Base-by-base conservation (phyloP, 345 rosid genomes). In the Capsella bursapastoris region DNA sequence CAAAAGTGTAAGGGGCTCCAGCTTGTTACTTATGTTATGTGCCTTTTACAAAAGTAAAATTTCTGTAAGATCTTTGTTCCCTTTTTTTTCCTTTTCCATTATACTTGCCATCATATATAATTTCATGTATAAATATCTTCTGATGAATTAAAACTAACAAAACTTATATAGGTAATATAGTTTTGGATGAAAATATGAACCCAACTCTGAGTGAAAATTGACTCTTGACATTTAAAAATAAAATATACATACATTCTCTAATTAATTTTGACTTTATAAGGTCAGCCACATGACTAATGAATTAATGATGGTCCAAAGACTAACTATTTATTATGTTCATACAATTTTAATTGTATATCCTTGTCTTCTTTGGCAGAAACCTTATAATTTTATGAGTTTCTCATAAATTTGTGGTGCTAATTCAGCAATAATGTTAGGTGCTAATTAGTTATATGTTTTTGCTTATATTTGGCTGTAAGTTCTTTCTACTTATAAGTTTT, bases 1-100 rank as follows among this genome's bases (percentile, higher is more conserved):
- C 80, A 77, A 77, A 77, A 77, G 80, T 64, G 71, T 64, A 22
- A 57, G 76, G 80, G 77, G 62, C 67, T 77, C 80, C 67, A 77
- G 76, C 71, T 64, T 77, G 67, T 70, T 77, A 70, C 68, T 71
- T 77, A 77, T 49, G 71, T 71, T 77, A 77, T 49, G 71, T 64
- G 75, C 76, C 25, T 77, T 77, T 77, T 64, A 57, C 66, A 70
- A 77, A 77, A 77, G 80, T 77, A 77, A 22, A 70, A 64, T 40
- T 76, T 70, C 38, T 71, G 61, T 70, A 77, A 77, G 76, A 70
- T 77, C 72, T 72, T 77, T 77, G 71, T 64, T 77, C 57, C 66
- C 61, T 10, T 76, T 18, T 75, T 57, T 75, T 57, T 31, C 71
- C 28, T 47, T 63, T 76, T 56, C 32, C 49, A 15, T 70, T 57